phyloP scores from a whole-genome alignment of 345 rosid genomes.

The Linum trigynum region DNA sequence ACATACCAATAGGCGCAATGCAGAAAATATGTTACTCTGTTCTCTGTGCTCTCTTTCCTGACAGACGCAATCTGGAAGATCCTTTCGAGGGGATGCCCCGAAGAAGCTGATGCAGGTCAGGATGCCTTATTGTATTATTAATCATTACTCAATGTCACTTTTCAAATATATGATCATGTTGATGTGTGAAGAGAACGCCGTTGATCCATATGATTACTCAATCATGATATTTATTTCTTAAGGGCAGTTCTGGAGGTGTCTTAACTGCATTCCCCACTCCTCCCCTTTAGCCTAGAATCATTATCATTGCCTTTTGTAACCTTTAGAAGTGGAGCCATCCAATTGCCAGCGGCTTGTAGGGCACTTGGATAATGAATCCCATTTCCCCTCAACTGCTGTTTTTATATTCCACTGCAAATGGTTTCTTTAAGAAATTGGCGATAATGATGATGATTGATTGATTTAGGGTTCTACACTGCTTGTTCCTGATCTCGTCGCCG shows the following conservation, averaged over 20 bases:
- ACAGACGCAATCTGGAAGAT: neutral
- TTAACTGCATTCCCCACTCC: neutral
- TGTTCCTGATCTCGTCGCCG: slow-evolving; percentile 27
- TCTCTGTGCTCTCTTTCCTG: neutral
- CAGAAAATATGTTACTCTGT: neutral
- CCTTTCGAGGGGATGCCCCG: neutral
- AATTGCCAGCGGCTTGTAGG: no score
- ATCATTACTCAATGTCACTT: no score
- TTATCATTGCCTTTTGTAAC: no score
- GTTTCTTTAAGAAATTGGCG: neutral
- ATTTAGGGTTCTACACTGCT: neutral
- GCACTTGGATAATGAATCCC: neutral
- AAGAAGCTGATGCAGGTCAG: neutral
- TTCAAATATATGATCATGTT: no score
- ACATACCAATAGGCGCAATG: neutral
- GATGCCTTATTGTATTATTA: neutral
- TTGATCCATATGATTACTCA: no score
- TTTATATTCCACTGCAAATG: neutral
- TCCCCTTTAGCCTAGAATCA: no score
- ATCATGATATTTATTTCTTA: no score
- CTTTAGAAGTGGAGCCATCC: no score
- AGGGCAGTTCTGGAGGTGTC: neutral
- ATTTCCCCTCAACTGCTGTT: neutral
- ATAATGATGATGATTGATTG: neutral
- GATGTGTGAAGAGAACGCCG: no score